These are phyloP conservation scores for Kwoniella europaea DNA, from an alignment of 768 basidiomycete genomes.

Conservation along the genomic window DNA sequence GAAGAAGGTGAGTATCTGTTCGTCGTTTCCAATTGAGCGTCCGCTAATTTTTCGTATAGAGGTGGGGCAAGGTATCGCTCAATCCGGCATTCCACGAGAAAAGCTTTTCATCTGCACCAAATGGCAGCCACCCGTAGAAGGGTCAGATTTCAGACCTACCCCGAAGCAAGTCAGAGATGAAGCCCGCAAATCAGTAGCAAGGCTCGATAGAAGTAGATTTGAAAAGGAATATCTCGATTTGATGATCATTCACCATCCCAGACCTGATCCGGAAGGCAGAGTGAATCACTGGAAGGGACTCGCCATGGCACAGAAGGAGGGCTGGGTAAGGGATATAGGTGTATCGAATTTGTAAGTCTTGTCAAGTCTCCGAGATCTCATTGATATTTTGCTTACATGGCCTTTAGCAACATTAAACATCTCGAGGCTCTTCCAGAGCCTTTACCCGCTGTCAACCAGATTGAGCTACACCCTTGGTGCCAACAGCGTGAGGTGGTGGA, in stretches of 20 bases:
- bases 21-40: not conserved
- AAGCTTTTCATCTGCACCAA: slow-evolving; percentile 23
- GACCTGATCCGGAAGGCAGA: slow-evolving; percentile 44
- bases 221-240: slow-evolving; percentile 44
- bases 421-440: slow-evolving; percentile 46
- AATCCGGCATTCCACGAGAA: slow-evolving; percentile 8
- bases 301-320: slow-evolving; percentile 44
- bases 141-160: slow-evolving; percentile 12
- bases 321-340: slow-evolving; percentile 54
- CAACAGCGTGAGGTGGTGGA: slow-evolving; percentile 78
- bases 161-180: slow-evolving; percentile 26
- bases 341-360: slow-evolving; percentile 55
- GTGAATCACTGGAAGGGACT: slow-evolving; percentile 48
- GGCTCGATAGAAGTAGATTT: slow-evolving; percentile 15
- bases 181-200: slow-evolving; percentile 7
- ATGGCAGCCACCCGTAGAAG: slow-evolving; percentile 21
- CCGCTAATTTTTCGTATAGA: slow-evolving; percentile 4
- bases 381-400: not conserved
- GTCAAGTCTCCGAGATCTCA: not conserved
- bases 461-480: slow-evolving; percentile 64
- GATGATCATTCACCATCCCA: slow-evolving; percentile 31
- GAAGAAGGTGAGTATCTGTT: slow-evolving; percentile 44
- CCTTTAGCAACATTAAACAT: slow-evolving; percentile 52
- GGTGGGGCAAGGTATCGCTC: slow-evolving; percentile 15
- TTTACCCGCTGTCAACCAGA: slow-evolving; percentile 53